A percentile compares a stretch with the other conserved stretches of the same genome.
Conservation (phyloP, 768 basidiomycete species). For the Tylopilus sp. region DNA sequence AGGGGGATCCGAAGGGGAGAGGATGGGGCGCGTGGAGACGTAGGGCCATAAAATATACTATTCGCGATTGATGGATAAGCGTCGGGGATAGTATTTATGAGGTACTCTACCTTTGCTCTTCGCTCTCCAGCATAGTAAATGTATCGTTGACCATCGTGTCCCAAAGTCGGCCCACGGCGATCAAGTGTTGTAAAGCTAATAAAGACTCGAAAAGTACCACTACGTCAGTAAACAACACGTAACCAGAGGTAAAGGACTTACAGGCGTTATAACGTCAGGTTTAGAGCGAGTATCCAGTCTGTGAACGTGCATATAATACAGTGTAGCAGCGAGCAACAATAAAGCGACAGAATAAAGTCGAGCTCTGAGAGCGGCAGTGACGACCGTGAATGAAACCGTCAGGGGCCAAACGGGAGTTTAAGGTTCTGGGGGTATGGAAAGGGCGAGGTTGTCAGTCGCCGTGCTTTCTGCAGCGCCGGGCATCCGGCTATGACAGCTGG, state of each 20-base stretch:
- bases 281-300: conserved; percentile 30
- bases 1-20: conserved; percentile 60
- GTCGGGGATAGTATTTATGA: background rate
- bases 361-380: conserved; percentile 39
- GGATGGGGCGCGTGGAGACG: conserved; percentile 33
- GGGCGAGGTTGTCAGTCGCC: conserved; percentile 20
- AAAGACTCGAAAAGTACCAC: conserved; percentile 47
- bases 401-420: conserved; percentile 37
- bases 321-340: conserved; percentile 35
- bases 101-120: conserved; percentile 59
- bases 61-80: conserved; percentile 5
- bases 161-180: conserved; percentile 67
- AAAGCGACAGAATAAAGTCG: conserved; percentile 43
- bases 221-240: background rate
- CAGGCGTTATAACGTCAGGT: conserved; percentile 51
- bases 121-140: conserved; percentile 59
- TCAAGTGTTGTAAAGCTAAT: conserved; percentile 61
- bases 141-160: conserved; percentile 72
- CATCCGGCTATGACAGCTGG: conserved; percentile 36
- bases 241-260: conserved; percentile 32
- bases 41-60: conserved; percentile 39
- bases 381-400: conserved; percentile 38
- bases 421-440: conserved; percentile 33
- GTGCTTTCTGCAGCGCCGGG: conserved; percentile 36
- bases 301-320: conserved; percentile 41